phyloP scores from a whole-genome alignment of 441 rosid species.

The Adansonia rubrostipa region DNA sequence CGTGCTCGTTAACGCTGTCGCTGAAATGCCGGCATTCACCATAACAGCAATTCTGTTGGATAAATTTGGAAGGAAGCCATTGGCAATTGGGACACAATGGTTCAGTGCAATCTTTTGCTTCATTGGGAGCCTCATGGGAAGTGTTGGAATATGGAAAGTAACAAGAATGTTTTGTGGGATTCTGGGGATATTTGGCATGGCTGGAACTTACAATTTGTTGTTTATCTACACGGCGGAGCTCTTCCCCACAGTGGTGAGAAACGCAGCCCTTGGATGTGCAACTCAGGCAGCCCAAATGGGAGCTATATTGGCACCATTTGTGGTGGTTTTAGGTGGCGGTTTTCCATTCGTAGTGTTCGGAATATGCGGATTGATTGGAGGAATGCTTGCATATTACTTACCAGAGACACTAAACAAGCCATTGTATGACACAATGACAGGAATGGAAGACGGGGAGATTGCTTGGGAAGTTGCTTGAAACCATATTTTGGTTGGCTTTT shows the following conservation, averaged over 20 bases:
- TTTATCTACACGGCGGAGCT: conserved; percentile 83
- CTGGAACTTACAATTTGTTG: conserved; percentile 81
- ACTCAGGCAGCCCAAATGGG: conserved; percentile 88
- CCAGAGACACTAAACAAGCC: conserved; percentile 90
- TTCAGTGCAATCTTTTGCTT: conserved; percentile 81
- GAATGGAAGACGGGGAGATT: conserved; percentile 67
- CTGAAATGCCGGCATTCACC: conserved; percentile 83
- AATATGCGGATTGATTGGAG: conserved; percentile 68
- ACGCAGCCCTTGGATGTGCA: conserved; percentile 82
- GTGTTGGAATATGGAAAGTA: conserved; percentile 57
- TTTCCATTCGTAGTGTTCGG: conserved; percentile 74
- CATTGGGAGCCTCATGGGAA: conserved; percentile 47
- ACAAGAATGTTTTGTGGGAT: conserved; percentile 73
- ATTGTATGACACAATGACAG: conserved; percentile 79
- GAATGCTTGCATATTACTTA: conserved; percentile 66
- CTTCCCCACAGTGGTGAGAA: conserved; percentile 90
- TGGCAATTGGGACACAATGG: conserved; percentile 77
- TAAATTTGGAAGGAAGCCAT: conserved; percentile 74
- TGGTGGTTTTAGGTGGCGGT: conserved; percentile 76
- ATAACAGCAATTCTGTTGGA: conserved; percentile 77
- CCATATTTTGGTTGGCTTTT: background rate
- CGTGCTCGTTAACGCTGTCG: conserved; percentile 74
- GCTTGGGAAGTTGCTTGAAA: conserved; percentile 17
- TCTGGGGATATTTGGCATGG: conserved; percentile 84
- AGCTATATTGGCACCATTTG: conserved; percentile 83